Conservation (phyloP, 2,329 filamentous ascomycete species). For the Coniochaeta pulveracea region DNA sequence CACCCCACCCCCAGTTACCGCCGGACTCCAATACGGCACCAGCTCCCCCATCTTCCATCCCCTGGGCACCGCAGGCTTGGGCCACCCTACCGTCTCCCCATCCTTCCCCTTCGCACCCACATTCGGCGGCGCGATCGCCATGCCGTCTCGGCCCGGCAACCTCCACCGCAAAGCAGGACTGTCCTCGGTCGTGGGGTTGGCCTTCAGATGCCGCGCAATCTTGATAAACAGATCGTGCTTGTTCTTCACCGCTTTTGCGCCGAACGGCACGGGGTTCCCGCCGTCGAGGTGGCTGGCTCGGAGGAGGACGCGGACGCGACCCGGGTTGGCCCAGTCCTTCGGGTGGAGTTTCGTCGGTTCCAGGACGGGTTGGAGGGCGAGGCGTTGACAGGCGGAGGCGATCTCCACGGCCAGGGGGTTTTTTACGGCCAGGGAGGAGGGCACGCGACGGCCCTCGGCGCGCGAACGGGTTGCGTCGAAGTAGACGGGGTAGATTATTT, state of each 20-base stretch:
- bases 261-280: constrained; percentile 18
- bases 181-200: constrained; percentile 65
- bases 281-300: constrained; percentile 15
- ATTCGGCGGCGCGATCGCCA: constrained; percentile 41
- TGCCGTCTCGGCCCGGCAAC: constrained; percentile 52
- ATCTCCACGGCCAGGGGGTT: constrained; percentile 88
- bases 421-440: constrained; percentile 56
- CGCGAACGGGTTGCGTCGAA: constrained; percentile 71
- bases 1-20: constrained; percentile 84
- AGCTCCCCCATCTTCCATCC: constrained; percentile 87
- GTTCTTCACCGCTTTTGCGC: constrained; percentile 47
- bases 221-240: constrained; percentile 84
- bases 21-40: constrained; percentile 77
- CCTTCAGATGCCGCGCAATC: constrained; percentile 63
- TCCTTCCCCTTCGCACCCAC: constrained; percentile 51
- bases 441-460: constrained; percentile 71
- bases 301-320: constrained; percentile 73
- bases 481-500: constrained; percentile 91
- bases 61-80: constrained; percentile 62
- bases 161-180: constrained; percentile 57
- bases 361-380: constrained; percentile 65
- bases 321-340: constrained; percentile 96
- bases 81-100: too few species aligned
- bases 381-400: constrained; percentile 66
- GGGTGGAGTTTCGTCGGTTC: constrained; percentile 90